Evolutionary conservation across 1,139 yeast genomes (phyloP).

Genomic region (Hansenula sp.): DNA sequence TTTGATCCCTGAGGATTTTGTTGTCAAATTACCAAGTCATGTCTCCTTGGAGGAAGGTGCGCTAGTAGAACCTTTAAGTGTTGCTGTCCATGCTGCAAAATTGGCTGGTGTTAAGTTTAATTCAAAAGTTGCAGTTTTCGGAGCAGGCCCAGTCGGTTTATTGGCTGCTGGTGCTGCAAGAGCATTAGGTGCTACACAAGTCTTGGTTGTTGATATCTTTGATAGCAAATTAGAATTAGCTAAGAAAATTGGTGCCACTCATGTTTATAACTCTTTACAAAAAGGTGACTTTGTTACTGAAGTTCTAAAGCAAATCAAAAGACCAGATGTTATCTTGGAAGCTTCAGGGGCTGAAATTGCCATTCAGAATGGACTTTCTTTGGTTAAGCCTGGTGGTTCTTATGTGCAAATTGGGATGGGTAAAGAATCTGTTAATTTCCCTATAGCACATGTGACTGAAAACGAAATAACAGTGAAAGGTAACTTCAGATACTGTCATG

Average conservation of each 20-base stretch:
- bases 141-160: constrained; percentile 93
- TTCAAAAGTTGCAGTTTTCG: constrained; percentile 73
- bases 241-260: constrained; percentile 34
- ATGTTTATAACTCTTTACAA: constrained; percentile 51
- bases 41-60: constrained; percentile 86
- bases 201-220: constrained; percentile 27
- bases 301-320: constrained; percentile 31
- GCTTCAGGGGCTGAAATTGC: constrained; percentile 74
- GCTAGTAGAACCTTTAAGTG: constrained; percentile 81
- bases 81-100: constrained; percentile 80
- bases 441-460: constrained; percentile 65
- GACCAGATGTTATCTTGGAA: constrained; percentile 61
- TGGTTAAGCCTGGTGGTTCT: constrained; percentile 57
- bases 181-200: constrained; percentile 71
- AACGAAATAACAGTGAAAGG: constrained; percentile 72
- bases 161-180: constrained; percentile 74
- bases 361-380: constrained; percentile 56
- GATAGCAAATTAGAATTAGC: constrained; percentile 26
- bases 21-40: constrained; percentile 72
- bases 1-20: constrained; percentile 77
- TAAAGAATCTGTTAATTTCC: constrained; percentile 60
- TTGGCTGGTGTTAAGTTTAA: constrained; percentile 66
- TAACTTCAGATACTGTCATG: constrained; percentile 75
- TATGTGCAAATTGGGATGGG: constrained; percentile 80
- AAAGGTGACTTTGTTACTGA: constrained; percentile 33